Base-by-base conservation (phyloP, 805 yeast species). In the Hanseniaspora singularis region DNA sequence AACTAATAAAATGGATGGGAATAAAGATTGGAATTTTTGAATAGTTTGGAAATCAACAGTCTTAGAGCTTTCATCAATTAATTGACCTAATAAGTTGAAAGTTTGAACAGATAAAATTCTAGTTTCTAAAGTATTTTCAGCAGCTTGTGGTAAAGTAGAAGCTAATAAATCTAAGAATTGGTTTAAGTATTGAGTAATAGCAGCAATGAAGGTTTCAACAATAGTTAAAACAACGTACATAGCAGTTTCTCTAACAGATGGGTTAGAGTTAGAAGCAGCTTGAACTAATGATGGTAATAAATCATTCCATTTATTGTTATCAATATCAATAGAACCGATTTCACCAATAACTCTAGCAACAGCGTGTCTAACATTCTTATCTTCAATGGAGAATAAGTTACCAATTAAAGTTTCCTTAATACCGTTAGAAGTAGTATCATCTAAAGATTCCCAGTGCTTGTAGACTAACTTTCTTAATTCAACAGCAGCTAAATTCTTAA, bases 261-360 rank as follows among this genome's bases (percentile, higher is more conserved):
- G 60, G 33, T 68, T 62, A 19, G 55, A 56, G 47, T 75, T 74
- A 48, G 74, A 71, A 40, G 86, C 81, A 37, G 84, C 82, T 49
- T 70, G 66, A 49, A 82, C 77, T 57, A 92, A 70, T 45, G 74
- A 68, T 28, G 84, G 81, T 51, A 89, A 71, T 53, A 92, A 72
- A 34, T 76, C 79, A 4, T 79, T 74, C 97, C 97, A 92, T 53
- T 73, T 62, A 51, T 70, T 63, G 32, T 72, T 72, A 46, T 76
- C 77, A 52, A 87, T 68, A 62, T 89, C 97, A 46, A 70, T 63
- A 54, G 77, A 77, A 33, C 85, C 94, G 60, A 92, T 84, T 38
- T 87, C 79, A 24, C 96, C 79, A 55, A 92, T 78, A 50, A 88
- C 84, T 64, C 96, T 78, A 20, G 97, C 88, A 47, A 81, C 72